These are phyloP conservation scores for Rubroboletus satanas DNA, from an alignment of 768 basidiomycete species.

Conservation along the genomic window DNA sequence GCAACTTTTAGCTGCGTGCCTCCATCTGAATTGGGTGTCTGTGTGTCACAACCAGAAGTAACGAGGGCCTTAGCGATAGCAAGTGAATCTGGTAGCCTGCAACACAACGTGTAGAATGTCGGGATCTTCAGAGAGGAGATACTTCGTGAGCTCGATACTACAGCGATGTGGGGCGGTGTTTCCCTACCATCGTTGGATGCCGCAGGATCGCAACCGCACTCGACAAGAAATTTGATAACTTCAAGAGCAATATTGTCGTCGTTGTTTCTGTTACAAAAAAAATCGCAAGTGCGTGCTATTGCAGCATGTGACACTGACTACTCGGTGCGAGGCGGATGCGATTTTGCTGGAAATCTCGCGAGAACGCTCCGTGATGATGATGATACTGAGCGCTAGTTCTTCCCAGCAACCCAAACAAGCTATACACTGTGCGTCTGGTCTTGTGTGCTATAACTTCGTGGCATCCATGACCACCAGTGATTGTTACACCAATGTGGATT, in stretches of 20 bases:
- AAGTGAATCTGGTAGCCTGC: too few species aligned
- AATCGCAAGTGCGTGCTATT: not conserved
- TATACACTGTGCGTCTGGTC: not conserved
- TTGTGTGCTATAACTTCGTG: too few species aligned
- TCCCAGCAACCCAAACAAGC: not conserved
- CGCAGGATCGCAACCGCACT: not conserved
- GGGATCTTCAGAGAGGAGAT: not conserved
- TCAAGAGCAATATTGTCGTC: not conserved
- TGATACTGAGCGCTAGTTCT: not conserved
- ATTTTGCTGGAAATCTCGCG: not conserved
- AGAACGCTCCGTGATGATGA: conserved; percentile 3
- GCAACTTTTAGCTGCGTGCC: not conserved
- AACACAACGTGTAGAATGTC: not conserved
- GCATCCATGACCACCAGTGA: too few species aligned
- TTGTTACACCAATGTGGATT: too few species aligned
- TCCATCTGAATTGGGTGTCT: not conserved
- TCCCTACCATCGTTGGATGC: not conserved
- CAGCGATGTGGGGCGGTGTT: not conserved
- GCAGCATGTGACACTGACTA: conserved; percentile 1
- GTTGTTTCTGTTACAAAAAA: too few species aligned
- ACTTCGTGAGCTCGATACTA: not conserved
- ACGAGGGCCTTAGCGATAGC: not conserved
- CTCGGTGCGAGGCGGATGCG: not conserved
- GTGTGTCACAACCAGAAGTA: not conserved
- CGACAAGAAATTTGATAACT: not conserved